Conservation (phyloP, 202 grass and related monocot genomes). For the Brachypodium distachyon region DNA sequence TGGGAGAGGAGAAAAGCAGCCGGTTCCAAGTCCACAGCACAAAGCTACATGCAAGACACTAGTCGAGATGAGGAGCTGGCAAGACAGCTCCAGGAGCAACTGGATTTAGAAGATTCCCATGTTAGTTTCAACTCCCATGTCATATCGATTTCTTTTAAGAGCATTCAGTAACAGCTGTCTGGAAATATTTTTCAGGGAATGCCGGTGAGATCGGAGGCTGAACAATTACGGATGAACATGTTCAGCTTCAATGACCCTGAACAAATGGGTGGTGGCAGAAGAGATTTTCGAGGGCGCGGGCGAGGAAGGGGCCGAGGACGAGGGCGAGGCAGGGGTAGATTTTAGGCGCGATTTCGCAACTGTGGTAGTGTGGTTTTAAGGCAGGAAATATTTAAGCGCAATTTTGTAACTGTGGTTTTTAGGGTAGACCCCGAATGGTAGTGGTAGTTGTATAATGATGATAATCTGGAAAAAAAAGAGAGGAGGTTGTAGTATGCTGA, state of each 20-base stretch:
- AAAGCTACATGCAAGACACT: constrained; percentile 44
- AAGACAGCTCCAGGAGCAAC: constrained; percentile 64
- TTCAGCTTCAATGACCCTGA: constrained; percentile 69
- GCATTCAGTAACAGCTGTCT: not conserved
- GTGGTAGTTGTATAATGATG: not conserved
- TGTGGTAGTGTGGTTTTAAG: no score
- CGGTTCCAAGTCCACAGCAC: not conserved
- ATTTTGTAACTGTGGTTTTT: not conserved
- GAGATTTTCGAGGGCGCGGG: not conserved
- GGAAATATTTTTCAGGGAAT: constrained; percentile 23
- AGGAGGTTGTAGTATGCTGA: not conserved
- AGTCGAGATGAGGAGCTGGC: constrained; percentile 79
- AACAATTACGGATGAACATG: constrained; percentile 67
- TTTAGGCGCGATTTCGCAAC: not conserved
- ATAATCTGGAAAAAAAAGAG: not conserved
- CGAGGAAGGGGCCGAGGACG: constrained; percentile 2
- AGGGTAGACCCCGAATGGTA: not conserved
- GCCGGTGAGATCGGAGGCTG: constrained; percentile 48
- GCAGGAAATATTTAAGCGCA: no score
- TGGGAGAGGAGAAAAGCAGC: constrained; percentile 80
- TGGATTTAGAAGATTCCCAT: constrained; percentile 67
- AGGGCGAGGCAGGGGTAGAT: not conserved
- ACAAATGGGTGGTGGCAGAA: constrained; percentile 26
- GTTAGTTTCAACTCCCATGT: constrained; percentile 21
- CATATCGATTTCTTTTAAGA: not conserved